Base-by-base conservation (phyloP, 192 early-diverging fungal genomes). In the Pilobolus umbonatus region DNA sequence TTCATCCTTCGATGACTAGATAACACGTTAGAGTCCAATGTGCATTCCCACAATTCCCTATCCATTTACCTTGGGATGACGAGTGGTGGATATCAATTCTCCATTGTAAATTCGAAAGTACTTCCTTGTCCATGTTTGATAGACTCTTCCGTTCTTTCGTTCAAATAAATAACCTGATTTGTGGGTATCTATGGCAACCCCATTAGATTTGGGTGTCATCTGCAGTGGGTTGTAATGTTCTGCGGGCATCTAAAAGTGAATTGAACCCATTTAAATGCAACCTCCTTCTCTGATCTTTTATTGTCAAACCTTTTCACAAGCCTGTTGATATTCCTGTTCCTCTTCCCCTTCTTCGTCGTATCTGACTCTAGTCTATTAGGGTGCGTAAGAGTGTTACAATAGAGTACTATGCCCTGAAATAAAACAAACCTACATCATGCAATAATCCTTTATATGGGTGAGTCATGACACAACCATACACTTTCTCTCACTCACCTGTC, bases 151-250 rank as follows among this genome's bases (percentile, higher is more conserved):
- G 29, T 78, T 75, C 56, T 81, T 87, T 56, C 85, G 84, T 67
- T 92, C 83, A 62, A 86, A 93, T 14, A 95, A 64, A 54, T 93
- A 93, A 31, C 92, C 90, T n/a, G 67, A 50, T 54, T 69, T 69
- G 32, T 36, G 35, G 3, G 57, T 30, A 34, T 32, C 19, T 1
- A 12, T 34, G 2, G 17, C 22, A 5, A 8, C 34, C 14, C 38
- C 35, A 12, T n/a, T 11, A 48, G 44, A 14, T 29, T 46, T 31
- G 1, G 34, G 10, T 25, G 62, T 58, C 60, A 50, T 19, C 34
- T 65, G 55, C 39, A 35, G 39, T 38, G 64, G 56, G n/a, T 58
- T 38, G 28, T 52, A 58, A 6, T 52, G 25, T n/a, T 58, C 56
- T 21, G 26, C 30, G 6, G 38, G n/a, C 19, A 52, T 57, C 46